Evolutionary conservation across 2,329 filamentous ascomycete genomes (phyloP).

Genomic region (Amylocarpus encephaloides): DNA sequence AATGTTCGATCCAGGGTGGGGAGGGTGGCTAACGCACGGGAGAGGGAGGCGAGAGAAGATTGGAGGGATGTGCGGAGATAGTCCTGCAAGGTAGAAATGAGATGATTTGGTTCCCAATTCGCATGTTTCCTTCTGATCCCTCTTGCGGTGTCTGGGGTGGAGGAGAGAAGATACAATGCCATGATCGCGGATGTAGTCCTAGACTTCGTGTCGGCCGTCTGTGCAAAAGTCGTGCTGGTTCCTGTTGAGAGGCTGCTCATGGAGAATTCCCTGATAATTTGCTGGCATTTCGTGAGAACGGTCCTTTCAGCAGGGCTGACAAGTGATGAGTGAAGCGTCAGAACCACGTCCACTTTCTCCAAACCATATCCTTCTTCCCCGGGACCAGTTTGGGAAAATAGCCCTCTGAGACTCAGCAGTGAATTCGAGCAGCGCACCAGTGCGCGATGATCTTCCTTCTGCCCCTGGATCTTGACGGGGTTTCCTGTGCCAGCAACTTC

Average conservation of each 20-base stretch:
- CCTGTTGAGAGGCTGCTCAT: slow-evolving; percentile 51
- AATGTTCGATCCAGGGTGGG: slow-evolving; percentile 77
- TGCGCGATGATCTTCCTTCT: slow-evolving; percentile 63
- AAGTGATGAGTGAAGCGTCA: slow-evolving; percentile 62
- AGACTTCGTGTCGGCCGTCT: slow-evolving; percentile 68
- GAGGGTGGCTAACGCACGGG: slow-evolving; percentile 70
- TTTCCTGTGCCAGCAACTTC: slow-evolving; percentile 47
- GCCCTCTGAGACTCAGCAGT: slow-evolving; percentile 66
- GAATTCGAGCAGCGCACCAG: slow-evolving; percentile 79
- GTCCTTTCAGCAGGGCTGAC: slow-evolving; percentile 66
- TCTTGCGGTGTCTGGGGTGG: slow-evolving; percentile 46
- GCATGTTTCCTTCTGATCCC: slow-evolving; percentile 40
- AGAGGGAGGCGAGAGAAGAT: slow-evolving; percentile 67
- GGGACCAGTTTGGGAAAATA: slow-evolving; percentile 59
- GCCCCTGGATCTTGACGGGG: slow-evolving; percentile 32
- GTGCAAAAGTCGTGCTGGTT: slow-evolving; percentile 50
- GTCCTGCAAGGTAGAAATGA: slow-evolving; percentile 70
- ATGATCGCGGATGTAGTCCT: slow-evolving; percentile 67
- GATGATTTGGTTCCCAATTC: slow-evolving; percentile 52
- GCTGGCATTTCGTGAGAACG: slow-evolving; percentile 67
- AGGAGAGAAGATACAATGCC: slow-evolving; percentile 76
- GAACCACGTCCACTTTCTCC: slow-evolving; percentile 66
- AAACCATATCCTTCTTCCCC: slow-evolving; percentile 73
- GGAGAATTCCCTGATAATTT: slow-evolving; percentile 77
- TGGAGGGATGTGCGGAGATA: slow-evolving; percentile 79